Evolutionary conservation across 1,139 yeast genomes (phyloP), one percentile per base, ranked within the genome.

Genomic region (Geotrichum cucujoidarum): DNA sequence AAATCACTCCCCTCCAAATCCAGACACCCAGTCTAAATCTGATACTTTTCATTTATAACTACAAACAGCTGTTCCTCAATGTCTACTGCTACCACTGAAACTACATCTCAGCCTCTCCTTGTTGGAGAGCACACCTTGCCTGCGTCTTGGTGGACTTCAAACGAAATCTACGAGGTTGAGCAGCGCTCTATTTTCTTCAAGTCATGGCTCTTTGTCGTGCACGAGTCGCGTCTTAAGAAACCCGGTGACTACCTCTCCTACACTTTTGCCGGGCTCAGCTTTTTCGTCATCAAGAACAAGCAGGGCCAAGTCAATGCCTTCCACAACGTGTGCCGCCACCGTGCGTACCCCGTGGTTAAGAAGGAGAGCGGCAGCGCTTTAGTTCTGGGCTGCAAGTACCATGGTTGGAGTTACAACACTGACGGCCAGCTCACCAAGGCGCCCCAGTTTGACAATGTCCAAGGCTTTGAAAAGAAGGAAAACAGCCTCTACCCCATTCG

Each of bases 81-180:
- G 49, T 41, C 49, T 36, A 40, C 43, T 16, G 42, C 14, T 14
- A 25, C 45, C 24, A 35, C 40, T 17, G 14, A 46, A 18, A 24
- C 43, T 7, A 14, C 31, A 3, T n/a, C 39, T 29, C 37, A 27
- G 6, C 38, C 22, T 20, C 46, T 29, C 25, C 21, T 27, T 14
- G 52, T 43, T 11, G 79, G 80, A 24, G 76, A 75, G 58, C 82
- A 78, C 62, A 78, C 83, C 0, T 68, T 78, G 43, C 83, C 83
- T 22, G 80, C 83, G 4, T 75, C 81, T 33, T 78, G 83, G 83
- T 78, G 82, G 81, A 75, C 77, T 13, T 75, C 80, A 6, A 77
- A 75, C 47, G 74, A 75, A 52, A 74, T 78, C 40, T 75, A 74
- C 59, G 82, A 78, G 38, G 67, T 77, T 53, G 83, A 78, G 57